Evolutionary conservation across 129 eudicot species (phyloP).

Genomic region (Sambucus nigra): DNA sequence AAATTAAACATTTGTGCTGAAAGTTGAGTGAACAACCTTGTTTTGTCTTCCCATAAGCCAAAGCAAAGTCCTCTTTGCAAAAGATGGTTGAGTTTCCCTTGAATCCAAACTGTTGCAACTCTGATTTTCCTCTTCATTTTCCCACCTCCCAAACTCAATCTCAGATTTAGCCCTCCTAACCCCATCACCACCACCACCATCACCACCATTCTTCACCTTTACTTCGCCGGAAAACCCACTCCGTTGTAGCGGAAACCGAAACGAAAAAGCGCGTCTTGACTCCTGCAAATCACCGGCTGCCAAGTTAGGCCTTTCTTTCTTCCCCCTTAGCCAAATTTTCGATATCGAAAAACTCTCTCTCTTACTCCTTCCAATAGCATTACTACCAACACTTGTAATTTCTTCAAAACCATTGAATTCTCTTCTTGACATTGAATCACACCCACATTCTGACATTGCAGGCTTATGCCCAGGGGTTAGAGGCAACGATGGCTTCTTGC

Average conservation of each 20-base stretch:
- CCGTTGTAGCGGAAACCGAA: conserved; percentile 42
- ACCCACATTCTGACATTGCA: conserved; percentile 75
- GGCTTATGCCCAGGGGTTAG: conserved; percentile 43
- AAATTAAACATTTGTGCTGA: conserved; percentile 39
- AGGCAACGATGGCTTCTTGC: conserved; percentile 39
- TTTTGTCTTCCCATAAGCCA: conserved; percentile 84
- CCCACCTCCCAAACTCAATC: conserved; percentile 37
- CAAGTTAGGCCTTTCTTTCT: conserved; percentile 36
- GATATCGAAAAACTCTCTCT: conserved; percentile 74
- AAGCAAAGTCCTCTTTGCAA: conserved; percentile 55
- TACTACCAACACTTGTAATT: conserved; percentile 13
- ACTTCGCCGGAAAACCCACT: conserved; percentile 19
- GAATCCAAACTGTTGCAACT: conserved; percentile 49
- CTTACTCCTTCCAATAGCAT: conserved; percentile 20
- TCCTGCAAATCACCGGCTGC: conserved; percentile 15
- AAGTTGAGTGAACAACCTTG: conserved; percentile 59
- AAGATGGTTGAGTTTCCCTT: conserved; percentile 49
- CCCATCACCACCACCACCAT: background rate
- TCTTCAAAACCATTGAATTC: conserved; percentile 57
- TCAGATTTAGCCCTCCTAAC: conserved; percentile 38
- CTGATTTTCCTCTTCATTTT: conserved; percentile 41
- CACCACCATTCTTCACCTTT: conserved; percentile 20
- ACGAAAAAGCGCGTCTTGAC: conserved; percentile 46
- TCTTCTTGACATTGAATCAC: conserved; percentile 53
- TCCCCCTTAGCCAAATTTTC: conserved; percentile 77